A percentile compares a stretch with the other conserved stretches of the same genome.
Conservation (phyloP, 345 rosid species). For the Psidium friedrichsthalianum region DNA sequence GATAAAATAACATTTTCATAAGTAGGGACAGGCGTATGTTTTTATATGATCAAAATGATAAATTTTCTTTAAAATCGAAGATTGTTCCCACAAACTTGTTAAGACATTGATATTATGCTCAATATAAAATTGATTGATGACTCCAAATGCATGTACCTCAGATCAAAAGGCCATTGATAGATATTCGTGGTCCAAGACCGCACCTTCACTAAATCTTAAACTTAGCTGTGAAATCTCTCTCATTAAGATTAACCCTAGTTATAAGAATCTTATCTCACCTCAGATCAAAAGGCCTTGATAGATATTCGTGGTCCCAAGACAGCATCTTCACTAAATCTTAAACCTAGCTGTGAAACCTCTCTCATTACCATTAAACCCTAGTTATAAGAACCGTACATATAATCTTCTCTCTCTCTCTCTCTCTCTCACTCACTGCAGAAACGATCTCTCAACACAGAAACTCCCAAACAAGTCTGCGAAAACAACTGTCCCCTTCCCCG, state of each 20-base stretch:
- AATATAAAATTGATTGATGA: not conserved
- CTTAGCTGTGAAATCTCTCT: not conserved
- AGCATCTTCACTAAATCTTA: not conserved
- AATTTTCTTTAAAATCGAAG: not conserved
- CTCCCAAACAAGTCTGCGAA: not conserved
- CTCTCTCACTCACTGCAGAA: not conserved
- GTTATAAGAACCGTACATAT: not conserved
- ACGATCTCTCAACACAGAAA: not conserved
- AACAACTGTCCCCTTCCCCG: not conserved
- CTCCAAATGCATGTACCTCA: not conserved
- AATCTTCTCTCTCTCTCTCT: not conserved
- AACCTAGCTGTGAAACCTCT: not conserved
- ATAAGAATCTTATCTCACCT: not conserved
- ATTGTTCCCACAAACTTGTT: not conserved
- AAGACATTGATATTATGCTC: not conserved
- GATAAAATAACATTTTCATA: not conserved
- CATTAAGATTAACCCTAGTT: not conserved
- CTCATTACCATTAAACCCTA: not conserved
- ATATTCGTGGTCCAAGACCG: not conserved
- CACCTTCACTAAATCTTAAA: not conserved
- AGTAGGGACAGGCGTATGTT: not conserved
- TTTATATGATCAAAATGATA: not conserved
- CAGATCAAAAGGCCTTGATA: too few relatives aligned
- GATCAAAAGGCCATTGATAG: not conserved
- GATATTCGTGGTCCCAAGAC: not conserved